Evolutionary conservation across 2,329 filamentous ascomycete genomes (phyloP).

Genomic region (Niveomyces coronatus): DNA sequence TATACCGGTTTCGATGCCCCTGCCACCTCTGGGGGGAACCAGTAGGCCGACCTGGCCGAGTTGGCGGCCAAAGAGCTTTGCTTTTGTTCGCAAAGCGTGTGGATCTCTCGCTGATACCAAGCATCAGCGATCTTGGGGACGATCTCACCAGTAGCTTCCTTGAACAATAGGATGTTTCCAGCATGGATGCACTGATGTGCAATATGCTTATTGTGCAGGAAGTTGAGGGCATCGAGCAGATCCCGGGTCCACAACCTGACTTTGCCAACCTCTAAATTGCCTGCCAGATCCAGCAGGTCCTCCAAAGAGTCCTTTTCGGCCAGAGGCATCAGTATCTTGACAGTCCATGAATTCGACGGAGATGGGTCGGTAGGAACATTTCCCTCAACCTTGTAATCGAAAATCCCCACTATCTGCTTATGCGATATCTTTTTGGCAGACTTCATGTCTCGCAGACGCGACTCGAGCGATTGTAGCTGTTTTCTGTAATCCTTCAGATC

Average conservation of each 20-base stretch:
- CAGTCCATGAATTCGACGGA: constrained; percentile 47
- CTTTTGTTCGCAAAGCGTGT: constrained; percentile 47
- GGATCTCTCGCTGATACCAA: constrained; percentile 58
- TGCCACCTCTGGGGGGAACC: constrained; percentile 70
- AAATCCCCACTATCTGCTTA: constrained; percentile 64
- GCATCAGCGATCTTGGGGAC: constrained; percentile 67
- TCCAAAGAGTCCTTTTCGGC: constrained; percentile 75
- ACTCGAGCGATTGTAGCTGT: constrained; percentile 66
- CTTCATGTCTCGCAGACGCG: constrained; percentile 65
- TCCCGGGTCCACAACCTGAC: constrained; percentile 87
- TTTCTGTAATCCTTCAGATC: constrained; percentile 60
- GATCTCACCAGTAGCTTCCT: constrained; percentile 57
- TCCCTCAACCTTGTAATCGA: constrained; percentile 72
- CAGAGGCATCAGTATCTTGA: constrained; percentile 65
- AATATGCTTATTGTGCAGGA: constrained; percentile 74
- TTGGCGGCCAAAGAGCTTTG: constrained; percentile 41
- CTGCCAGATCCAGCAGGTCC: constrained; percentile 72
- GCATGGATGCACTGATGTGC: constrained; percentile 76
- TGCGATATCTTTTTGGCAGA: constrained; percentile 64
- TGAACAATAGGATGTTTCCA: constrained; percentile 68
- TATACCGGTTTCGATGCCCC: constrained; percentile 50
- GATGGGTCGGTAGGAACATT: constrained; percentile 30
- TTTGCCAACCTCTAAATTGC: constrained; percentile 60
- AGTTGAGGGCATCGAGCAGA: constrained; percentile 78
- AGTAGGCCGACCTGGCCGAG: constrained; percentile 66